A percentile compares a stretch with the other conserved stretches of the same genome.
These are phyloP conservation scores for Aspergillus sp. DNA, from an alignment of 2,329 filamentous ascomycete species.

Conservation along the genomic window DNA sequence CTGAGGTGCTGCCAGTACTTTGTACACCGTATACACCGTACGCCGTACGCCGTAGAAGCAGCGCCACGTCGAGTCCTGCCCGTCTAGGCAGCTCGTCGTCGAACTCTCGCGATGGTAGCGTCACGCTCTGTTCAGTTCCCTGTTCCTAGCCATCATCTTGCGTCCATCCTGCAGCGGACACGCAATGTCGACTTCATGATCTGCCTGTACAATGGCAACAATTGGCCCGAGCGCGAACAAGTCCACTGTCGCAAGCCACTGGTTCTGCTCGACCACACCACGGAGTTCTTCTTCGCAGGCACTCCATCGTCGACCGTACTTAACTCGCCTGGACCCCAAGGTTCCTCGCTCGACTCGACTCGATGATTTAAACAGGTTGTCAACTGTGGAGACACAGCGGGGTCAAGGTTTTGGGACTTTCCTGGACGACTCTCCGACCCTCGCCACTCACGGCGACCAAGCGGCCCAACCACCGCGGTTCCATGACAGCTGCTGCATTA, in stretches of 20 bases:
- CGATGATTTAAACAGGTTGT: neutral
- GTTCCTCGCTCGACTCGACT: neutral
- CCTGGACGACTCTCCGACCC: neutral
- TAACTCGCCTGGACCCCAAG: neutral
- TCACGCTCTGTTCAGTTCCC: neutral
- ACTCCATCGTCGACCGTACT: neutral
- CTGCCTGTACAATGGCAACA: neutral
- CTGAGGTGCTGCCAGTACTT: too few relatives aligned
- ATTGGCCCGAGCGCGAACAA: neutral
- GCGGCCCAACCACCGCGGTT: neutral
- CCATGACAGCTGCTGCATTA: neutral
- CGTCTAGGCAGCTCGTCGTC: too few relatives aligned
- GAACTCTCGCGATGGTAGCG: neutral
- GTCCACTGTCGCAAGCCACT: neutral
- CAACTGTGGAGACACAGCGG: conserved; percentile 5
- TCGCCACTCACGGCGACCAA: neutral
- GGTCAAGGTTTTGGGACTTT: neutral
- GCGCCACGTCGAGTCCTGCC: too few relatives aligned
- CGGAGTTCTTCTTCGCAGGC: conserved; percentile 9
- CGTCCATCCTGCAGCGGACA: neutral
- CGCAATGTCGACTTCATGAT: conserved; percentile 11
- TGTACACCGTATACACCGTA: too few relatives aligned
- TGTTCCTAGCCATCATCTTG: conserved; percentile 5
- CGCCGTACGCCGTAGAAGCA: too few relatives aligned
- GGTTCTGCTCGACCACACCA: neutral